Percentiles rank a stretch among this genome's conserved stretches.
Evolutionary conservation across 2,329 filamentous ascomycete genomes (phyloP).

Genomic region (Colletotrichum gigasporum): DNA sequence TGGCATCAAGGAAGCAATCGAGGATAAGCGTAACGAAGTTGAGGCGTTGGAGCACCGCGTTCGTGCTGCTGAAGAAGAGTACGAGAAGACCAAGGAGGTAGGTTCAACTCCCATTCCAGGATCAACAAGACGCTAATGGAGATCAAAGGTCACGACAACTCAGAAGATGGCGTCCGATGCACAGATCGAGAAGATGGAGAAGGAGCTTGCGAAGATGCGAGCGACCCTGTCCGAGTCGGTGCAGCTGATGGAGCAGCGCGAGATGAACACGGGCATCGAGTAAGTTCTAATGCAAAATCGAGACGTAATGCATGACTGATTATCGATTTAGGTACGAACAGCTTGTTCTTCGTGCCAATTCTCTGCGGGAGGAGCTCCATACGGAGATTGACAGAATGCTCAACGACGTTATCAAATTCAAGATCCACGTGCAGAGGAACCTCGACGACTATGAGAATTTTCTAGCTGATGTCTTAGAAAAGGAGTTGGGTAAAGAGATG

Average conservation of each 20-base stretch:
- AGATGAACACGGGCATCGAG: conserved; percentile 98
- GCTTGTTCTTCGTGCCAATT: conserved; percentile 82
- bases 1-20: conserved; percentile 94
- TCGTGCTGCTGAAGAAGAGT: conserved; percentile 89
- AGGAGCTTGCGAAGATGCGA: conserved; percentile 94
- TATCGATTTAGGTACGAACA: conserved; percentile 79
- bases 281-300: conserved; percentile 54
- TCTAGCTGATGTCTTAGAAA: conserved; percentile 91
- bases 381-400: conserved; percentile 96
- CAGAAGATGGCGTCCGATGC: conserved; percentile 90
- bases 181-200: conserved; percentile 99
- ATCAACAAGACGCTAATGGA: not conserved
- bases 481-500: conserved; percentile 74
- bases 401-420: conserved; percentile 98
- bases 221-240: conserved; percentile 85
- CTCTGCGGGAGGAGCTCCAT: conserved; percentile 95
- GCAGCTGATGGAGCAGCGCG: conserved; percentile 90
- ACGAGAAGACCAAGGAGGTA: conserved; percentile 90
- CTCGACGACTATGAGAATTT: conserved; percentile 95
- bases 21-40: conserved; percentile 93
- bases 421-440: conserved; percentile 93
- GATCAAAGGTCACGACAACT: conserved; percentile 71
- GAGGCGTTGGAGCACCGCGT: conserved; percentile 91
- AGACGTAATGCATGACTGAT: not conserved
- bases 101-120: not conserved